Evolutionary conservation across 2,329 filamentous ascomycete species (phyloP), one percentile per base, ranked within the genome.

Genomic region (Thelonectria discophora): DNA sequence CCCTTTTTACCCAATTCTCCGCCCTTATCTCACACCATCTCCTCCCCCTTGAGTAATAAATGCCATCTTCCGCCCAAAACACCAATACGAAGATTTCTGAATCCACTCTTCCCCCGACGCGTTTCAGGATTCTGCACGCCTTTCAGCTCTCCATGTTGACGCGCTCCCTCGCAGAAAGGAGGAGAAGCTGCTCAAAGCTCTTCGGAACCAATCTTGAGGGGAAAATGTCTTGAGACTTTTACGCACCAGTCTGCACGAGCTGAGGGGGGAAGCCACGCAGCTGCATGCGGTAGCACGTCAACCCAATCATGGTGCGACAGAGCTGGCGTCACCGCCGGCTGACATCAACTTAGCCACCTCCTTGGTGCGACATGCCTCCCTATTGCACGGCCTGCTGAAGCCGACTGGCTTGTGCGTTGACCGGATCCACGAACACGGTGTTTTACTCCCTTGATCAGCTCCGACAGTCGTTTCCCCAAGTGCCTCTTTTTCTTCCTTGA

Each of bases 251-350:
- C 24, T 24, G 24, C 24, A 24, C 24, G 39, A 42, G 39, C 32
- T 34, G 32, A 34, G 15, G 15, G 15, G n/a, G n/a, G n/a, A 5
- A 9, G 39, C n/a, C n/a, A 6, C 5, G 21, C 7, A 43, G 21
- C 21, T n/a, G 11, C 40, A 43, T 43, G 40, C 20, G 7, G 45
- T 48, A 27, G 34, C 45, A 56, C 34, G 34, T 49, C 54, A 57
- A 57, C 27, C 54, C 46, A 45, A 30, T 32, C 21, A 50, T 50
- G 46, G 46, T 57, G 54, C 54, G 46, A 57, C 54, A 50, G 32
- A 40, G 48, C 48, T 39, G 48, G 34, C 37, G 8, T 37, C 18
- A 13, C 30, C 34, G 34, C 37, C 48, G 45, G 45, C 48, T 40
- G 5, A 43, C 45, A 50, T 50, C 46, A 48, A 34, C 54, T 30